These are phyloP conservation scores for Plantago ovata DNA, from an alignment of 257 asterid genomes.

Conservation along the genomic window DNA sequence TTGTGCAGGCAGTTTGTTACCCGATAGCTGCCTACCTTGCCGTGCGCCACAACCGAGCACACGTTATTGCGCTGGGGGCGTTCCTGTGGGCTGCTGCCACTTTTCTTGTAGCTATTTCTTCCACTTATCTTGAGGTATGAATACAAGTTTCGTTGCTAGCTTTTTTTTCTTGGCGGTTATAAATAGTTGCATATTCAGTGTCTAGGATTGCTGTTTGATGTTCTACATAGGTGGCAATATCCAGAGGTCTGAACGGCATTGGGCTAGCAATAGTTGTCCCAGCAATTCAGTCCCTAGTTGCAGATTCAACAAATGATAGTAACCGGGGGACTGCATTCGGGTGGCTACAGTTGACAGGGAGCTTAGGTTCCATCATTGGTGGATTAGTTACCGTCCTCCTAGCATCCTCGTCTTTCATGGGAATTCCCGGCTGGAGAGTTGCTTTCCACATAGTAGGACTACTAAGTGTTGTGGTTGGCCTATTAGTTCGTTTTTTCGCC, in stretches of 20 bases:
- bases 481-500: conserved; percentile 57
- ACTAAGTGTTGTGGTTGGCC: conserved; percentile 57
- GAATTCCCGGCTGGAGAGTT: conserved; percentile 84
- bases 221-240: too few relatives aligned
- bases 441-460: conserved; percentile 72
- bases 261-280: conserved; percentile 85
- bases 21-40: conserved; percentile 83
- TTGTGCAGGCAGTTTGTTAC: conserved; percentile 78
- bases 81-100: conserved; percentile 93
- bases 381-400: conserved; percentile 54
- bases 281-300: conserved; percentile 77
- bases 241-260: conserved; percentile 47
- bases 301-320: conserved; percentile 69
- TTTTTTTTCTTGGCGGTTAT: too few relatives aligned
- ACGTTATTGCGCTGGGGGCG: conserved; percentile 70
- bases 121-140: conserved; percentile 72
- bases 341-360: conserved; percentile 68
- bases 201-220: too few relatives aligned
- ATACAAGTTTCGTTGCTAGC: too few relatives aligned
- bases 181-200: too few relatives aligned
- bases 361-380: conserved; percentile 68
- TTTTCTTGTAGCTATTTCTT: conserved; percentile 55
- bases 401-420: conserved; percentile 61
- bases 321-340: conserved; percentile 94
- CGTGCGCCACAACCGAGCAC: conserved; percentile 68